A percentile compares a stretch with the other conserved stretches of the same genome.
Evolutionary conservation across 2,329 filamentous ascomycete species (phyloP).

Genomic region (Claviceps quebecensis): DNA sequence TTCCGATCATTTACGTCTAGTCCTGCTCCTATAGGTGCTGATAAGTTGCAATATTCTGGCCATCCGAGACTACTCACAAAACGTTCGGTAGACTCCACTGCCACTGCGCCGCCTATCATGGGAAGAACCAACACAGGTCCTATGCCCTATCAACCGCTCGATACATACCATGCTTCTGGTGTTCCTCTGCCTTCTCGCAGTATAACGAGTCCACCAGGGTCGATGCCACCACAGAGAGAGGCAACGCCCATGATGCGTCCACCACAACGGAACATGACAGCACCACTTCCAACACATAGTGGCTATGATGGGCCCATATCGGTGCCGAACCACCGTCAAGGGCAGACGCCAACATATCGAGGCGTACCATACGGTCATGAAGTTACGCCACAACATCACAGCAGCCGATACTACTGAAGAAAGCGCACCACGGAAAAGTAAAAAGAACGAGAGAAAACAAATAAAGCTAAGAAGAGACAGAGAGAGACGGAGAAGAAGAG

Average conservation of each 20-base stretch:
- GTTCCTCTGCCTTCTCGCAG: constrained; percentile 18
- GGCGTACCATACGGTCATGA: constrained; percentile 23
- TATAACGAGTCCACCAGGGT: constrained; percentile 20
- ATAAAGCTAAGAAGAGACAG: neutral
- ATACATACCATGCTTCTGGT: constrained; percentile 11
- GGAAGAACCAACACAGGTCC: constrained; percentile 3
- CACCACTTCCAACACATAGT: constrained; percentile 15
- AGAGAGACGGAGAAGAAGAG: neutral
- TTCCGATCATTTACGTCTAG: constrained; percentile 16
- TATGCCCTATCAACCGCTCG: constrained; percentile 11
- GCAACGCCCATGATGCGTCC: constrained; percentile 19
- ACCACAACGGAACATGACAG: constrained; percentile 32
- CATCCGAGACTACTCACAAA: constrained; percentile 18
- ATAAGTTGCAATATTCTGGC: constrained; percentile 19
- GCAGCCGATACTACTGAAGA: constrained; percentile 7
- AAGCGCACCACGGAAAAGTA: neutral
- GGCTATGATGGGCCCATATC: constrained; percentile 11
- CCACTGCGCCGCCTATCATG: constrained; percentile 7
- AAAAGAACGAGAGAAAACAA: neutral
- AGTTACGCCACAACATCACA: constrained; percentile 16
- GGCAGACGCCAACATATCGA: constrained; percentile 10
- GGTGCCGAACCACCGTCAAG: constrained; percentile 10
- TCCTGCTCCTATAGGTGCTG: constrained; percentile 15
- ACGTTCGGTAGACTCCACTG: constrained; percentile 18
- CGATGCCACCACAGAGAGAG: constrained; percentile 13